Base-by-base conservation (phyloP, 2,329 filamentous ascomycete species). In the Fusarium ambrosium region DNA sequence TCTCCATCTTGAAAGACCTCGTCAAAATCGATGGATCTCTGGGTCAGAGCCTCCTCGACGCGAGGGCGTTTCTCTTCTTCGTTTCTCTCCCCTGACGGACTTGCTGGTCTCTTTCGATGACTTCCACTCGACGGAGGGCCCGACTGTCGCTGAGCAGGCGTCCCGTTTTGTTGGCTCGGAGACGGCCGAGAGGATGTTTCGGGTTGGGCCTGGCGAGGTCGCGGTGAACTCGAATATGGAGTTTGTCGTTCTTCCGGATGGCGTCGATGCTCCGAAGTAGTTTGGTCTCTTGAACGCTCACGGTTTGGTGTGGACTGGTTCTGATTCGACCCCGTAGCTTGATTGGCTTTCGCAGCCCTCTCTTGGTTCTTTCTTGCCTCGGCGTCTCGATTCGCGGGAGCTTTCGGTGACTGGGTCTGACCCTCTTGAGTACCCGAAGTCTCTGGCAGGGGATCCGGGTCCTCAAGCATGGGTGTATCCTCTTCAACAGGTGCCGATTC, bases 1-100 rank as follows among this genome's bases (percentile, higher is more conserved):
- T 68, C 48, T 6, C 74, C 74, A 2, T 62, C 13, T 34, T 66
- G 71, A 37, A 56, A 76, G 0, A 76, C 39, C 7, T 76, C 8
- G 0, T 63, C 39, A 16, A 74, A 74, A 0, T 61, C 43, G 56
- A 74, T 69, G 2, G 63, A 24, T 16, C 22, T 59, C 4, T 32
- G 3, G 18, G 18, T 55, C 4, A 29, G 48, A 3, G 24, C 1
- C 2, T 55, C 48, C 4, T 55, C 48, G 6, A 55, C 18, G 27
- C 48, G 48, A 14, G 48, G 6, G 2, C 48, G 48, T n/a, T 55
- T 55, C 6, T 32, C 27, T 1, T 11, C 11, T 5, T 55, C 48
- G 3, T 14, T 20, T 32, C 48, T 32, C 18, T 18, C 20, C 1
- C 27, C 48, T 2, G 27, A 55, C 2, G 27, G 48, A 13, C 48